phyloP scores from a whole-genome alignment of 768 basidiomycete genomes.

The Ramaria sp. region DNA sequence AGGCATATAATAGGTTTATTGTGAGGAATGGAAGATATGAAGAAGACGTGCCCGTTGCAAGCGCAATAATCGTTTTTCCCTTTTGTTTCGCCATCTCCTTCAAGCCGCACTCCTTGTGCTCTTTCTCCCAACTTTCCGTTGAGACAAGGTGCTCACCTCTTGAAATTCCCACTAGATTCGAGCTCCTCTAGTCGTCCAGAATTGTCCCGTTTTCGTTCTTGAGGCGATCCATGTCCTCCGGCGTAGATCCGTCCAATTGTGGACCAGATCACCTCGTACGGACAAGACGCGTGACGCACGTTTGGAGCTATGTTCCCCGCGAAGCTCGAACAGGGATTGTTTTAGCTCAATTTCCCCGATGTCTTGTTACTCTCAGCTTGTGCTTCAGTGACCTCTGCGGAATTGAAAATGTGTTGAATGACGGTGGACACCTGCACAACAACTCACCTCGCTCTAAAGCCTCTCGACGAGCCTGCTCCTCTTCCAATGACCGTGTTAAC shows the following conservation, averaged over 20 bases:
- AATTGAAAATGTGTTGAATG: background rate
- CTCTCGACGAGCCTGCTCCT: conserved; percentile 24
- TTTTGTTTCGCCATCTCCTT: conserved; percentile 58
- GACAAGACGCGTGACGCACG: conserved; percentile 57
- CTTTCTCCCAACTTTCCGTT: conserved; percentile 66
- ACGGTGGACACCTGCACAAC: background rate
- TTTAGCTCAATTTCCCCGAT: conserved; percentile 52
- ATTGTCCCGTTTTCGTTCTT: conserved; percentile 79
- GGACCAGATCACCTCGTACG: conserved; percentile 71
- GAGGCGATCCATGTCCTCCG: conserved; percentile 62
- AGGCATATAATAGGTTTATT: background rate
- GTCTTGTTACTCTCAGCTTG: conserved; percentile 24
- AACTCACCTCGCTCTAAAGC: conserved; percentile 31
- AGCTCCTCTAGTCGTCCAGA: conserved; percentile 54
- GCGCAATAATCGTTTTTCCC: conserved; percentile 67
- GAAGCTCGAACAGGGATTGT: conserved; percentile 67
- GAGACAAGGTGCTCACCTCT: conserved; percentile 41
- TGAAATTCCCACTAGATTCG: conserved; percentile 28
- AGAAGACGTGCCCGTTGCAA: conserved; percentile 58
- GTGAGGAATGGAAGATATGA: background rate
- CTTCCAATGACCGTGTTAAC: conserved; percentile 28
- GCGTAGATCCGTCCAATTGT: conserved; percentile 67
- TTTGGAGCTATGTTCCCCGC: conserved; percentile 69
- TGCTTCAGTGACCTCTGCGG: conserved; percentile 34
- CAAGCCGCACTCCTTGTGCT: conserved; percentile 54